Percentiles rank a stretch among this genome's conserved stretches.
phyloP scores from a whole-genome alignment of 768 basidiomycete species.

The Butyriboletus loyo region DNA sequence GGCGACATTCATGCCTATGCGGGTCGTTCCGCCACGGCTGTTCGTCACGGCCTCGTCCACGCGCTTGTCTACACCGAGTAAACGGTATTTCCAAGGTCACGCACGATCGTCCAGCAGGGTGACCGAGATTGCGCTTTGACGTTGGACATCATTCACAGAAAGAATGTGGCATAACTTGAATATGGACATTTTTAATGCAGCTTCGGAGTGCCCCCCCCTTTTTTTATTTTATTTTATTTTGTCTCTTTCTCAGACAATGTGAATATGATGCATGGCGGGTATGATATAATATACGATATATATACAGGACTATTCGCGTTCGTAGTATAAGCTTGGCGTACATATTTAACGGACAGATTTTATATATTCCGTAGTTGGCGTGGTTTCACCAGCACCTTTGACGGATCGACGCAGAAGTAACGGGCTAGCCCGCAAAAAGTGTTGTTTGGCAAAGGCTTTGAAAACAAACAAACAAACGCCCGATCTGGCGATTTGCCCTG shows the following conservation, averaged over 20 bases:
- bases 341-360: neutral
- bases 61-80: neutral
- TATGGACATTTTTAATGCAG: neutral
- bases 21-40: neutral
- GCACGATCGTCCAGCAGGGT: conserved; percentile 13
- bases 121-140: conserved; percentile 10
- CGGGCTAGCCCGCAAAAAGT: too few species aligned
- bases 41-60: neutral
- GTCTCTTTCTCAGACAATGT: too few species aligned
- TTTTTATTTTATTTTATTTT: too few species aligned
- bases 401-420: neutral
- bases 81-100: conserved; percentile 1
- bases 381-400: neutral
- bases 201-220: neutral
- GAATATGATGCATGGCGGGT: too few species aligned
- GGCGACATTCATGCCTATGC: neutral
- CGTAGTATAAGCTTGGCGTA: neutral
- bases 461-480: conserved; percentile 15
- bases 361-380: neutral
- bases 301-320: neutral
- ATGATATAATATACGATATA: neutral
- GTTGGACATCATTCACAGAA: too few species aligned
- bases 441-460: conserved; percentile 20
- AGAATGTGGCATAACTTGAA: neutral
- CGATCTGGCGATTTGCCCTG: neutral